Conservation (phyloP, 1,284 basidiomycete genomes). For the Ustilago lituana region DNA sequence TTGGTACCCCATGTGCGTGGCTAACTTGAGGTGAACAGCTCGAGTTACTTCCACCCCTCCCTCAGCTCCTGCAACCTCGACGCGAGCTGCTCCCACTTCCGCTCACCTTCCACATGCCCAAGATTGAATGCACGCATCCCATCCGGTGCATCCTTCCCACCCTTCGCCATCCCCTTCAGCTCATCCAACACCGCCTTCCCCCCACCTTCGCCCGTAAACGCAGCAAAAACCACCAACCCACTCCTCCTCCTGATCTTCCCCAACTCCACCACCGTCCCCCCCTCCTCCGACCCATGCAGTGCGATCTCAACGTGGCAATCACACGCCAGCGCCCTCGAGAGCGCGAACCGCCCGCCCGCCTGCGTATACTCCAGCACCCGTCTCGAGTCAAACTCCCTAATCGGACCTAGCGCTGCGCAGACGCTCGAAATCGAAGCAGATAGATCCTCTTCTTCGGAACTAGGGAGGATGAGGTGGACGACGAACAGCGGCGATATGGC, state of each 20-base stretch:
- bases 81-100: constrained; percentile 10
- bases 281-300: constrained; percentile 1
- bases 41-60: constrained; percentile 26
- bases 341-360: constrained; percentile 22
- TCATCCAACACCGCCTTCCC: constrained; percentile 5
- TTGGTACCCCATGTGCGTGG: too few relatives aligned
- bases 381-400: constrained; percentile 22
- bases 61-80: constrained; percentile 2
- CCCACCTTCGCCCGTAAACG: not conserved
- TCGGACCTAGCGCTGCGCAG: not conserved
- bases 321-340: constrained; percentile 36
- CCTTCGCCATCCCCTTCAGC: constrained; percentile 1
- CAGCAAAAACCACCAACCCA: constrained; percentile 24
- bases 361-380: constrained; percentile 39
- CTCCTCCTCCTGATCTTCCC: constrained; percentile 21
- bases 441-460: constrained; percentile 9
- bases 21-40: too few relatives aligned
- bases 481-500: constrained; percentile 20
- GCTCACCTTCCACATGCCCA: not conserved
- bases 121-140: constrained; percentile 42
- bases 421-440: constrained; percentile 10
- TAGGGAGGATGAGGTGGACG: constrained; percentile 41
- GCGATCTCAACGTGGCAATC: constrained; percentile 43
- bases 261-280: constrained; percentile 14
- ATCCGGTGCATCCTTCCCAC: constrained; percentile 18